Percentiles rank a stretch among this genome's conserved stretches.
Evolutionary conservation across 768 basidiomycete species (phyloP).

Genomic region (Paxillus rubicundulus): DNA sequence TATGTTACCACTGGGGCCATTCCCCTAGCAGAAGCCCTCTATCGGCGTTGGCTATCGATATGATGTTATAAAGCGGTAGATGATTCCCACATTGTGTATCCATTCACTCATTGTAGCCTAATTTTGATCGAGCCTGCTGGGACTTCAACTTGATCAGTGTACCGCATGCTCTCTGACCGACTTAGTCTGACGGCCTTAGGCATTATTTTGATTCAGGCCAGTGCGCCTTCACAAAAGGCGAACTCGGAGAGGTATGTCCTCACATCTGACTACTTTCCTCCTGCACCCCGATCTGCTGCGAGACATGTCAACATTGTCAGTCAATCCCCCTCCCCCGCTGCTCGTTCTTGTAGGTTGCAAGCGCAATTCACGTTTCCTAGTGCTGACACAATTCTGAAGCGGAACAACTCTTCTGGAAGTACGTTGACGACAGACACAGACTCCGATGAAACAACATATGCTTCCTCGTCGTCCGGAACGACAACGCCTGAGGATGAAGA

Average conservation of each 20-base stretch:
- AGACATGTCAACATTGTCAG: conserved; percentile 9
- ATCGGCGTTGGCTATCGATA: conserved; percentile 80
- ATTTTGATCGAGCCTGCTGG: conserved; percentile 2
- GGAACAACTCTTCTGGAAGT: conserved; percentile 10
- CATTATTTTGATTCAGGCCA: conserved; percentile 11
- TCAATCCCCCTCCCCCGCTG: conserved; percentile 14
- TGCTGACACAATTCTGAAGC: conserved; percentile 4
- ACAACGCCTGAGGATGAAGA: conserved; percentile 32
- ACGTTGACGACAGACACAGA: conserved; percentile 23
- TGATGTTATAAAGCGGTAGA: conserved; percentile 28
- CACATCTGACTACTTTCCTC: neutral
- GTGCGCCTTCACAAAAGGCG: neutral
- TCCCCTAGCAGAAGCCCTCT: conserved; percentile 65
- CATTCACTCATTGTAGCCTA: conserved; percentile 1
- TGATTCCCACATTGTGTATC: neutral
- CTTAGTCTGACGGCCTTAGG: neutral
- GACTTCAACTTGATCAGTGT: neutral
- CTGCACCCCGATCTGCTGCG: neutral
- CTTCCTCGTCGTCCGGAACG: conserved; percentile 28
- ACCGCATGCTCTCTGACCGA: neutral
- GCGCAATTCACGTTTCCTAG: too few species aligned
- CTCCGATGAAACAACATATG: conserved; percentile 15
- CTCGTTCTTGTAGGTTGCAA: conserved; percentile 6
- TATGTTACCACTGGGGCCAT: conserved; percentile 77
- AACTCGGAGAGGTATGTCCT: neutral